phyloP scores from a whole-genome alignment of 306 rosid genomes.

The Inga leiocalycina region DNA sequence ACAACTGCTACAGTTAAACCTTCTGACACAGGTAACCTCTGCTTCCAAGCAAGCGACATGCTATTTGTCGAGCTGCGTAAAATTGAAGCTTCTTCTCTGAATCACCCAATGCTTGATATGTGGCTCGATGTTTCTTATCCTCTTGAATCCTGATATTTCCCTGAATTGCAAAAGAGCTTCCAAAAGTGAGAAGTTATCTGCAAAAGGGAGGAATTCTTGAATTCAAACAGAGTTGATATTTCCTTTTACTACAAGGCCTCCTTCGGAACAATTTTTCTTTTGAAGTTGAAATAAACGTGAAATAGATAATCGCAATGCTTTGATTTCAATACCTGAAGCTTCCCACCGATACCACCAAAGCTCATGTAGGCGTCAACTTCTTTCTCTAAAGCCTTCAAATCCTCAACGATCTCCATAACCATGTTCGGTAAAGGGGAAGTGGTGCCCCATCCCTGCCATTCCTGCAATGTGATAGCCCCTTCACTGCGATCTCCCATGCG shows the following conservation, averaged over 20 bases:
- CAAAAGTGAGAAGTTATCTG: not conserved
- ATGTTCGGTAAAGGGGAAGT: slow-evolving; percentile 64
- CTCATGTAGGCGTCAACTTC: slow-evolving; percentile 60
- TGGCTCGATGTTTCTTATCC: slow-evolving; percentile 88
- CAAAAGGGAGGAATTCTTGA: not conserved
- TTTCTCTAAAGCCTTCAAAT: slow-evolving; percentile 67
- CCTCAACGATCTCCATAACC: slow-evolving; percentile 63
- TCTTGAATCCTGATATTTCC: slow-evolving; percentile 64
- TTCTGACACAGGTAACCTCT: slow-evolving; percentile 90
- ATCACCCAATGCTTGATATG: slow-evolving; percentile 69
- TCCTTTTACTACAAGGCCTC: not conserved
- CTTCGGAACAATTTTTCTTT: too few relatives aligned
- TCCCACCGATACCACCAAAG: slow-evolving; percentile 87
- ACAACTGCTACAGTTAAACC: slow-evolving; percentile 46
- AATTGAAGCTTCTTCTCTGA: slow-evolving; percentile 80
- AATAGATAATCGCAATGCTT: not conserved
- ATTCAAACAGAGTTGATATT: not conserved
- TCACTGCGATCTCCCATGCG: slow-evolving; percentile 23
- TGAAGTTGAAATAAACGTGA: too few relatives aligned
- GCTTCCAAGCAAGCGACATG: slow-evolving; percentile 95
- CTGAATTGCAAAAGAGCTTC: slow-evolving; percentile 37
- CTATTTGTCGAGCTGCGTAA: slow-evolving; percentile 89
- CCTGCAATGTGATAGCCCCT: slow-evolving; percentile 62
- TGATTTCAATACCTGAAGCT: slow-evolving; percentile 54
- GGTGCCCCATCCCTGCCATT: slow-evolving; percentile 94